These are phyloP conservation scores for Trichoderma hamatum DNA, from an alignment of 2,329 filamentous ascomycete species.

Conservation along the genomic window DNA sequence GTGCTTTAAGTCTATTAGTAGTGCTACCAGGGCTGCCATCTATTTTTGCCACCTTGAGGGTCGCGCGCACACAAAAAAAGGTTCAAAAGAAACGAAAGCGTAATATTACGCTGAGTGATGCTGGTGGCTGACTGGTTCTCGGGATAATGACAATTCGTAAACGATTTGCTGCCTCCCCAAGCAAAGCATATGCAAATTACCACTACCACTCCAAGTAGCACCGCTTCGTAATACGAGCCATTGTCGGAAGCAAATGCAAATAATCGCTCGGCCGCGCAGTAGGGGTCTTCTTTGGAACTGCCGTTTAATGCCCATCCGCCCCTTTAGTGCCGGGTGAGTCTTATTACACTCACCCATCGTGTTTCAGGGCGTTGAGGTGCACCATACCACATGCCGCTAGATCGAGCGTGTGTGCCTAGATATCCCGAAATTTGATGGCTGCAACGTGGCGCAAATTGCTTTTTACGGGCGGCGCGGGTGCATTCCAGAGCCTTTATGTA, in stretches of 20 bases:
- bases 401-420: constrained; percentile 11
- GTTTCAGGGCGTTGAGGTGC: constrained; percentile 25
- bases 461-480: neutral
- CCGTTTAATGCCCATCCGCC: constrained; percentile 9
- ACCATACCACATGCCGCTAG: constrained; percentile 24
- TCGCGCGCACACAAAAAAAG: neutral
- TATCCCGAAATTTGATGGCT: constrained; percentile 23
- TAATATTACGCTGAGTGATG: neutral
- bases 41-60: neutral
- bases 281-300: constrained; percentile 18
- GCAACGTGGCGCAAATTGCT: constrained; percentile 11
- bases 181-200: neutral
- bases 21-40: neutral
- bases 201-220: neutral
- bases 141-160: neutral
- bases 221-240: constrained; percentile 8
- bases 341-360: constrained; percentile 26
- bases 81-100: neutral
- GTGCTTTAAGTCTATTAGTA: neutral
- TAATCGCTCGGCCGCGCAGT: constrained; percentile 13
- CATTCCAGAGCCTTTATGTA: neutral
- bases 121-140: neutral
- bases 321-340: constrained; percentile 21
- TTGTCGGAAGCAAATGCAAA: neutral
- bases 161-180: neutral